phyloP scores from a whole-genome alignment of 768 basidiomycete species.

The Chalciporus pseudorubinellus region DNA sequence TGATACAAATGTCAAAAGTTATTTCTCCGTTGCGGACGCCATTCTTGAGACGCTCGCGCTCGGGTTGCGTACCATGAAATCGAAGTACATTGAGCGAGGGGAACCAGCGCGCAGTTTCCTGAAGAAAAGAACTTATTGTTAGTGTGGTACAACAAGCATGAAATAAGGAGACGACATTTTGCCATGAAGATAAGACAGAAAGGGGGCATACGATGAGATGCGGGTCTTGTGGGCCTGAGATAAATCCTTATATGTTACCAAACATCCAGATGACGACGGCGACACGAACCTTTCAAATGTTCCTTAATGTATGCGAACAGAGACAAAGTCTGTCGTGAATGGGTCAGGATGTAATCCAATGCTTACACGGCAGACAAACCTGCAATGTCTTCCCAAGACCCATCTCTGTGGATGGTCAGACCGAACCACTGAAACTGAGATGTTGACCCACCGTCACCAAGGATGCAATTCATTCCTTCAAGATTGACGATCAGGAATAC shows the following conservation, averaged over 20 bases:
- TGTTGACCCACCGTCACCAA: conserved; percentile 58
- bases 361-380: conserved; percentile 24
- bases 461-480: conserved; percentile 64
- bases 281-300: conserved; percentile 37
- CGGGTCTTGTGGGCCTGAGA: conserved; percentile 46
- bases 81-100: conserved; percentile 53
- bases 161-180: conserved; percentile 36
- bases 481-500: neutral
- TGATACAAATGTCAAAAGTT: conserved; percentile 51
- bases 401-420: conserved; percentile 41
- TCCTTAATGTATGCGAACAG: conserved; percentile 70
- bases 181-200: conserved; percentile 62
- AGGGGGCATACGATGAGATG: conserved; percentile 75
- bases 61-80: conserved; percentile 56
- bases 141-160: neutral
- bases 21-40: conserved; percentile 36
- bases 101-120: conserved; percentile 56
- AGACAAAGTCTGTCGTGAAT: conserved; percentile 44
- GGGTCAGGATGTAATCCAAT: conserved; percentile 3
- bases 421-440: too few relatives aligned
- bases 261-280: neutral
- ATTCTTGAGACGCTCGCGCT: conserved; percentile 55
- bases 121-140: neutral
- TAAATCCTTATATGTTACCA: neutral
- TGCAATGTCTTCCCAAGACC: conserved; percentile 67